Percentiles rank a stretch among this genome's conserved stretches.
phyloP scores from a whole-genome alignment of 2,329 filamentous ascomycete species.

The Chaetomiaceae sp. region DNA sequence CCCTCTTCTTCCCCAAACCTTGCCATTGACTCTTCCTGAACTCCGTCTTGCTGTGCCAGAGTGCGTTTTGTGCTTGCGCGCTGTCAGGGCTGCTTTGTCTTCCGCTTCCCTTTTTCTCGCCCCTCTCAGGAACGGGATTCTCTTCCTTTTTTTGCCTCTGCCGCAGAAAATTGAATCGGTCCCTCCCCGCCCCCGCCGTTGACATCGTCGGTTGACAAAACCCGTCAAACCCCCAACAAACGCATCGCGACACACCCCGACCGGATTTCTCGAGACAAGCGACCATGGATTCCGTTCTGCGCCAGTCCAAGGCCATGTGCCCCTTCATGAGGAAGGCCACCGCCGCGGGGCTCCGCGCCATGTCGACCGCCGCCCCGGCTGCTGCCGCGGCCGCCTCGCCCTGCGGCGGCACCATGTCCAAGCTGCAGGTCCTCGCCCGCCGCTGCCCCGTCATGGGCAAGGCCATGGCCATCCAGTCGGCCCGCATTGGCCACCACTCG shows the following conservation, averaged over 20 bases:
- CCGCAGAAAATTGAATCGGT: not conserved
- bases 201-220: not conserved
- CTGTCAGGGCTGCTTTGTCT: not conserved
- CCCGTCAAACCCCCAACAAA: not conserved
- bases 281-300: constrained; percentile 85
- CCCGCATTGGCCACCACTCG: constrained; percentile 48
- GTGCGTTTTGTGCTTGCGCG: not conserved
- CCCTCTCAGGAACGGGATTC: not conserved
- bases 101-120: not conserved
- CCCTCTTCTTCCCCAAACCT: constrained; percentile 5
- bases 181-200: not conserved
- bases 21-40: not conserved
- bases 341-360: constrained; percentile 81
- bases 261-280: not conserved
- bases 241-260: too few relatives aligned
- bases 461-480: constrained; percentile 82
- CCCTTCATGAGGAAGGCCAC: constrained; percentile 95
- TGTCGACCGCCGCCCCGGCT: constrained; percentile 65
- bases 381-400: constrained; percentile 61
- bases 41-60: not conserved
- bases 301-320: constrained; percentile 94
- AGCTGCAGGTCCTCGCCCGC: constrained; percentile 87
- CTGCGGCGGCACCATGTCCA: constrained; percentile 91
- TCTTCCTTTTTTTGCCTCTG: not conserved
- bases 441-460: constrained; percentile 99